Evolutionary conservation across 169 alveolate species (phyloP), one percentile per base, ranked within the genome.

Genomic region (Eimeria necatrix): DNA sequence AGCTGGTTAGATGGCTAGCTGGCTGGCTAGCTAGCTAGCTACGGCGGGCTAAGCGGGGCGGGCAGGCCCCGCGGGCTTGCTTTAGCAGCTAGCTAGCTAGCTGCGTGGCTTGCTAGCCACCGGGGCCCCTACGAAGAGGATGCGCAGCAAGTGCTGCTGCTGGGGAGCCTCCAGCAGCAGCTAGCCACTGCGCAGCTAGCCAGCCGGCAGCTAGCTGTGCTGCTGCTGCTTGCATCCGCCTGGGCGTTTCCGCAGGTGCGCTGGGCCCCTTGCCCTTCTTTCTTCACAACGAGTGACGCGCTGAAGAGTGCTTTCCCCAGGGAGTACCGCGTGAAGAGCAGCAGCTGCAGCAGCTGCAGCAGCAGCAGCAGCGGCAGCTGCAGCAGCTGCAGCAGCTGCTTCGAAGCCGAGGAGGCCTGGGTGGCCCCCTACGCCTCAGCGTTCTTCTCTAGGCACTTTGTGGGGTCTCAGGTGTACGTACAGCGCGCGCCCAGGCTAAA

Each of bases 331-430:
- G 86, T 76, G 56, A 22, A 60, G 26, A 76, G 60, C n/a, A n/a
- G n/a, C n/a, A n/a, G n/a, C n/a, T n/a, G n/a, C n/a, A n/a, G n/a
- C n/a, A n/a, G n/a, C n/a, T n/a, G n/a, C n/a, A n/a, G n/a, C n/a
- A n/a, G n/a, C n/a, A n/a, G n/a, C n/a, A n/a, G n/a, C n/a, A n/a
- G n/a, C n/a, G n/a, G n/a, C n/a, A n/a, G n/a, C n/a, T n/a, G n/a
- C n/a, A n/a, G n/a, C n/a, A n/a, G n/a, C n/a, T n/a, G n/a, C 86
- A 76, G 86, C 86, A 76, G 86, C 86, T 41, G 86, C 60, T 76
- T 76, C 41, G 86, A 76, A 16, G 56, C 86, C 5, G 86, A 76
- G 24, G 86, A 76, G 60, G 60, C 56, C 20, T 76, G 86, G 86
- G 86, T 76, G 60, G 51, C 60, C 12, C 86, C 86, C 12, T 26